phyloP scores from a whole-genome alignment of 2,329 filamentous ascomycete genomes.

The Calonectria naviculata region DNA sequence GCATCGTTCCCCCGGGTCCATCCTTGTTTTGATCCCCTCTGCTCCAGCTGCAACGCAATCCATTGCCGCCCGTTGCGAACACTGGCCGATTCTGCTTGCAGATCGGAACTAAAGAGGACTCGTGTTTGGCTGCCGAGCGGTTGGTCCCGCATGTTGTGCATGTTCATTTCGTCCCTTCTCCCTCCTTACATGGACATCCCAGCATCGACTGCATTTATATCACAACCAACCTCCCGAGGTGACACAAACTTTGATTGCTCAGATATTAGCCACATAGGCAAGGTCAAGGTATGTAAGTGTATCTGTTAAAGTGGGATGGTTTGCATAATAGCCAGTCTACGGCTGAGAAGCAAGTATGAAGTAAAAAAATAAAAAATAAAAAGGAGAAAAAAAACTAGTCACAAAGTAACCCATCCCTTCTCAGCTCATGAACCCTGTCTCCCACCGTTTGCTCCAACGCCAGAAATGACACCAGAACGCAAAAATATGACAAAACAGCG shows the following conservation, averaged over 20 bases:
- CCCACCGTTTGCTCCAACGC: slow-evolving; percentile 13
- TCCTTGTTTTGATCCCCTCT: slow-evolving; percentile 9
- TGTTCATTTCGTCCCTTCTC: neutral
- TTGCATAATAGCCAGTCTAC: slow-evolving; percentile 18
- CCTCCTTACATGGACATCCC: neutral
- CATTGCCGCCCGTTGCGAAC: neutral
- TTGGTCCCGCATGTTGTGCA: slow-evolving; percentile 8
- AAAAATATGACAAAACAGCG: neutral
- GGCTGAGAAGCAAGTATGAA: slow-evolving; percentile 2
- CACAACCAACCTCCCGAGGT: neutral
- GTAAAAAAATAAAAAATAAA: neutral
- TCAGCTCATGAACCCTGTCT: slow-evolving; percentile 12
- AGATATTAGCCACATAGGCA: neutral
- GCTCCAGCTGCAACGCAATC: neutral
- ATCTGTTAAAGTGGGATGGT: slow-evolving; percentile 21
- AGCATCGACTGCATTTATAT: neutral
- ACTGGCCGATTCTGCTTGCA: neutral
- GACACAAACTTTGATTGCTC: neutral
- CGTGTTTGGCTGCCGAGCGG: slow-evolving; percentile 1
- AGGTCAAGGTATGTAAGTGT: slow-evolving; percentile 2
- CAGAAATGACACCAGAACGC: slow-evolving; percentile 2
- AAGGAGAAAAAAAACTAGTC: neutral
- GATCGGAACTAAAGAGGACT: slow-evolving; percentile 12
- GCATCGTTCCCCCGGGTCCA: neutral
- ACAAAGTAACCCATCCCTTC: slow-evolving; percentile 12